Percentiles rank a stretch among this genome's conserved stretches.
Evolutionary conservation across 108 stramenopile genomes (phyloP).

Genomic region (Licmophora abbreviata): DNA sequence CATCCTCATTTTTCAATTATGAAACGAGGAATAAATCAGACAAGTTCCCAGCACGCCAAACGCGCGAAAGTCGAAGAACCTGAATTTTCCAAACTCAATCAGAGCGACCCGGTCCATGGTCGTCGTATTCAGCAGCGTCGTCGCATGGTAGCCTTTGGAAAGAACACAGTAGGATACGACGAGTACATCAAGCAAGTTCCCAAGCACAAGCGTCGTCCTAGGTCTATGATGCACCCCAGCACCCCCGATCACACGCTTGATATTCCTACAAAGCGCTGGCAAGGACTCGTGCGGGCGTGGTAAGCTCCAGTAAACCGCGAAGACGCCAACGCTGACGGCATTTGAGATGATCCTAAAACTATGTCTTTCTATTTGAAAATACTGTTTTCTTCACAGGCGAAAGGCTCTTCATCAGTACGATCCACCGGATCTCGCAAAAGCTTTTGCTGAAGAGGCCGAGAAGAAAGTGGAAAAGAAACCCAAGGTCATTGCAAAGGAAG

Average conservation of each 20-base stretch:
- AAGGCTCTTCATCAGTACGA: constrained; percentile 60
- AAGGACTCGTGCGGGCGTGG: constrained; percentile 72
- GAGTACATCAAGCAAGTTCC: constrained; percentile 57
- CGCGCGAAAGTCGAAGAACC: constrained; percentile 5
- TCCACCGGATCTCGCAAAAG: constrained; percentile 41
- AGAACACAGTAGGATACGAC: constrained; percentile 78
- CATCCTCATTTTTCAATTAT: constrained; percentile 5
- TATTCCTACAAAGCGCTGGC: constrained; percentile 68
- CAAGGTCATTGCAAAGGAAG: not conserved
- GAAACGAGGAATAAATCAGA: not conserved
- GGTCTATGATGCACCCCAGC: constrained; percentile 54
- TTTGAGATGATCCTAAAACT: too few species aligned
- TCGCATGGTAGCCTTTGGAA: constrained; percentile 60
- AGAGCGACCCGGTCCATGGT: constrained; percentile 38
- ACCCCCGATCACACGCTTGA: constrained; percentile 74
- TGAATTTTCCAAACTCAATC: constrained; percentile 42
- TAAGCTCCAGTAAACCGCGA: too few species aligned
- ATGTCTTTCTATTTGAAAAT: not conserved
- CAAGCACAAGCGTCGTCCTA: constrained; percentile 37
- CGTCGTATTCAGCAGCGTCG: constrained; percentile 55
- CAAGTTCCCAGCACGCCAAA: not conserved
- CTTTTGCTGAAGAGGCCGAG: constrained; percentile 1
- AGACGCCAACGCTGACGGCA: too few species aligned
- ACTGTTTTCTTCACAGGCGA: constrained; percentile 2
- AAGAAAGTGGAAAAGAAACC: not conserved